phyloP scores from a whole-genome alignment of 306 rosid genomes.

The Myrica gale region DNA sequence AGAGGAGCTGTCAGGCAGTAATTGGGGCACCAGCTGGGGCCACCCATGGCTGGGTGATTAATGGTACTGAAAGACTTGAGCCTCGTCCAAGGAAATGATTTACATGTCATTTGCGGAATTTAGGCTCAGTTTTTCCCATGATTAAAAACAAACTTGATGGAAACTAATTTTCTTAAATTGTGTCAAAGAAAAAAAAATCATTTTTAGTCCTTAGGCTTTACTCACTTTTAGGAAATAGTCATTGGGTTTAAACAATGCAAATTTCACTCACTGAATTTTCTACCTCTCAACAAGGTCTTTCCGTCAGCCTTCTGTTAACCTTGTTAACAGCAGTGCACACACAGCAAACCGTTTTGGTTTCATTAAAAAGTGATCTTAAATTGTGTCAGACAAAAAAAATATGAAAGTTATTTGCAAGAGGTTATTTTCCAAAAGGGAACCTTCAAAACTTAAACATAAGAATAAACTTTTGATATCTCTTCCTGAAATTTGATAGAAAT shows the following conservation, averaged over 20 bases:
- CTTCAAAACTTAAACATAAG: background rate
- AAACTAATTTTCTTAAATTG: background rate
- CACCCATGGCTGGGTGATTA: background rate
- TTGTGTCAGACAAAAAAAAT: background rate
- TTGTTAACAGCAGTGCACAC: too few relatives aligned
- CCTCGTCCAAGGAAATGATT: background rate
- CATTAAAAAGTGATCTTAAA: background rate
- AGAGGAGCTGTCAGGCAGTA: background rate
- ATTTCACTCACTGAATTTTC: too few relatives aligned
- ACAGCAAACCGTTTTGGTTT: too few relatives aligned
- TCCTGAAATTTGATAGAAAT: background rate
- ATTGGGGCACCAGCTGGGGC: background rate
- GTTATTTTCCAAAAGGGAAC: constrained; percentile 1
- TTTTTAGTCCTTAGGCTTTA: background rate
- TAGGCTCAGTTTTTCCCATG: background rate
- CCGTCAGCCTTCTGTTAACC: too few relatives aligned
- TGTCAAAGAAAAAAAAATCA: background rate
- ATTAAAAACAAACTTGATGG: too few relatives aligned
- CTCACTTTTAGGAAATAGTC: too few relatives aligned
- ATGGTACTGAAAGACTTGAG: background rate
- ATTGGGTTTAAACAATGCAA: too few relatives aligned
- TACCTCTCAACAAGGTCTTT: too few relatives aligned
- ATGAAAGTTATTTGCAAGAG: background rate
- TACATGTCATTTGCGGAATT: background rate
- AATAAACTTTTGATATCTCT: background rate